Conservation (phyloP, 1,139 yeast species). For the Arxiozyma slooffiae region DNA sequence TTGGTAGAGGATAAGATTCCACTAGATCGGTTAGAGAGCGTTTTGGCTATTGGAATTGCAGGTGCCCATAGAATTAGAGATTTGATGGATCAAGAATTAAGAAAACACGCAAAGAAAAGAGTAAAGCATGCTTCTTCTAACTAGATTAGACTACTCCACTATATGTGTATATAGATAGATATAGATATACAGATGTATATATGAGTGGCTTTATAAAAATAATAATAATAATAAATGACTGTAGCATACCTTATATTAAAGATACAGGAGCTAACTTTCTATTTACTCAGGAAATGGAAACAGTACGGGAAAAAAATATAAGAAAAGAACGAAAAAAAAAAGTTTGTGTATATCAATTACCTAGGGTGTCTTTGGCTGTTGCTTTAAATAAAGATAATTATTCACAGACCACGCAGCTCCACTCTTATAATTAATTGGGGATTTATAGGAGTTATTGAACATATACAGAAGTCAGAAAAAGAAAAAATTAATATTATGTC, state of each 20-base stretch:
- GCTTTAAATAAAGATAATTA: background rate
- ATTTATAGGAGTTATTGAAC: background rate
- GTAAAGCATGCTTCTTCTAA: constrained; percentile 26
- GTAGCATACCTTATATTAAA: background rate
- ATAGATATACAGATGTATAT: background rate
- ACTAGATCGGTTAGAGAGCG: constrained; percentile 64
- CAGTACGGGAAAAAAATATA: background rate
- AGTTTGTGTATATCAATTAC: too few species aligned
- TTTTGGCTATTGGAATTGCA: constrained; percentile 78
- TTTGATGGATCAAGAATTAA: constrained; percentile 75
- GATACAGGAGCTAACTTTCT: background rate
- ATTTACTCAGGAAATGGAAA: background rate
- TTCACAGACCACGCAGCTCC: background rate
- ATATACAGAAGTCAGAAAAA: too few species aligned
- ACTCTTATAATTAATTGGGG: too few species aligned
- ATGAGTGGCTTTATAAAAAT: background rate
- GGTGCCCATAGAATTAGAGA: constrained; percentile 79
- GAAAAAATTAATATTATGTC: background rate
- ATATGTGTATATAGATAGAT: background rate
- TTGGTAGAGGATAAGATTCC: constrained; percentile 79
- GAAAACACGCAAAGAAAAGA: constrained; percentile 53
- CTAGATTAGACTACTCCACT: background rate
- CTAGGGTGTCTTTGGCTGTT: too few species aligned
- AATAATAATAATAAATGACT: background rate
- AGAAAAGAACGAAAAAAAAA: background rate